Evolutionary conservation across 441 rosid species (phyloP), one percentile per base, ranked within the genome.

Genomic region (Hura crepitans): DNA sequence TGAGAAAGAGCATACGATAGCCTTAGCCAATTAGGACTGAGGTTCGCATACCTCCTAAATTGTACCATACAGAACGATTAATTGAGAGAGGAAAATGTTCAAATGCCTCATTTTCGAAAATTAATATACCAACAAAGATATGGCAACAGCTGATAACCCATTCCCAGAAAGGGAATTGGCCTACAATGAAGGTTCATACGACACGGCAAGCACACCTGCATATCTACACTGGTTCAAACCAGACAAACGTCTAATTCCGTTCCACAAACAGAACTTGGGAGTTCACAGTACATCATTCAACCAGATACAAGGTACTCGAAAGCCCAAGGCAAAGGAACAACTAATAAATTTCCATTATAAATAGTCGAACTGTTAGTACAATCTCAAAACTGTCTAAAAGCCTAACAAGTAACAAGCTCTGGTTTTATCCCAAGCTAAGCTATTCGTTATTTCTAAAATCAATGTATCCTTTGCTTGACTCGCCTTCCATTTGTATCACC

Each of bases 391-490:
- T 68, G 66, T 66, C 75, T 69, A 69, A n/a, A n/a, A 46, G 39
- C 75, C 85, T 79, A 74, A 64, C 53, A 72, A 61, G 49, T 79
- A 74, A 64, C 53, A 72, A 61, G 49, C 68, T 68, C 39, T 33
- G n/a, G 45, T 78, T 70, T 18, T 56, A 33, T 43, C 33, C 63
- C 28, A 35, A 46, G 59, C 31, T 39, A 25, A 42, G 50, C 64
- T 17, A 27, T 59, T 43, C 53, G 55, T n/a, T 57, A 33, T 56
- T 71, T 58, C 78, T 31, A 73, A 67, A 65, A n/a, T 85, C 80
- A 85, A 35, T 83, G 85, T 64, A 89, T 74, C 85, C 98, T 83
- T 81, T 86, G 99, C 92, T 93, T 96, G 77, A 93, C 99, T 63
- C 99, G 84, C 71, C 99, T 81, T 27, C 97, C 98, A 67, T 90